These are phyloP conservation scores for Carex kokanica DNA, from an alignment of 176 grass and related monocot genomes.

Conservation along the genomic window DNA sequence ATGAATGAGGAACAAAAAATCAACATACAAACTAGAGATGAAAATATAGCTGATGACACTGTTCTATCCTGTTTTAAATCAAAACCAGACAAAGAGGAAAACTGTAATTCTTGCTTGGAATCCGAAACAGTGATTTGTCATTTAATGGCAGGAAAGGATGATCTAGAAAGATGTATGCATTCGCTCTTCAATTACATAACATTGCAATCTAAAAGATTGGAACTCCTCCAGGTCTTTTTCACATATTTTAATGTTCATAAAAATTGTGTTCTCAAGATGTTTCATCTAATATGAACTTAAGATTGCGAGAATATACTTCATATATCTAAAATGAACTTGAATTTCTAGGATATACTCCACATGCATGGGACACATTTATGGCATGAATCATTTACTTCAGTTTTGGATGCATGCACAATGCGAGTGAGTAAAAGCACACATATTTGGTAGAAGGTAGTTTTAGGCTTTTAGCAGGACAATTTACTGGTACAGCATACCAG, in stretches of 20 bases:
- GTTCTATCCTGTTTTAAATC: background rate
- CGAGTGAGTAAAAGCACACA: constrained; percentile 30
- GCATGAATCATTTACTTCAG: constrained; percentile 46
- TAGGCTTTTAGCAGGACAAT: background rate
- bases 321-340: constrained; percentile 20
- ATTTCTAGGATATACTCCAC: constrained; percentile 57
- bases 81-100: background rate
- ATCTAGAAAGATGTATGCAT: constrained; percentile 46
- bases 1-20: background rate
- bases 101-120: constrained; percentile 1
- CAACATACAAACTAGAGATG: background rate
- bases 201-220: constrained; percentile 46
- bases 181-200: constrained; percentile 47
- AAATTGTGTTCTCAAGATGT: background rate
- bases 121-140: constrained; percentile 10
- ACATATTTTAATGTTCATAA: background rate
- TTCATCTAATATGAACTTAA: background rate
- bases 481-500: background rate
- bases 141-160: constrained; percentile 22
- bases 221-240: constrained; percentile 53
- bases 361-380: constrained; percentile 52
- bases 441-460: background rate
- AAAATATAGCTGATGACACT: background rate
- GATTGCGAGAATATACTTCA: background rate
- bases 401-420: constrained; percentile 46